Evolutionary conservation across 352 stramenopile genomes (phyloP).

Genomic region (Phytophthora hybrid): DNA sequence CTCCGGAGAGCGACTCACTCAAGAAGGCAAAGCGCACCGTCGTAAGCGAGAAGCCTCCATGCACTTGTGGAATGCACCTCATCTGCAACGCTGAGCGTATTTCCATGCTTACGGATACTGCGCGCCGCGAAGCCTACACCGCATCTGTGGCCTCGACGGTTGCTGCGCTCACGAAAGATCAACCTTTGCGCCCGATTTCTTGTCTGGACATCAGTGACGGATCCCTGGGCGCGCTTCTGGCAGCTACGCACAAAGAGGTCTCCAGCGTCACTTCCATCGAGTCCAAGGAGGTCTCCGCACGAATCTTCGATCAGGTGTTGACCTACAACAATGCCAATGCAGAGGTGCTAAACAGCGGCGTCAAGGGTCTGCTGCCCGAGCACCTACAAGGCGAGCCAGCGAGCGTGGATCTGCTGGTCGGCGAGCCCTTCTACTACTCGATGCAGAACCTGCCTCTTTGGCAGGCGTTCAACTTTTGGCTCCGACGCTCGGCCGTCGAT

Average conservation of each 20-base stretch:
- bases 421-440: conserved; percentile 87
- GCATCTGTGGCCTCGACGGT: conserved; percentile 39
- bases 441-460: conserved; percentile 89
- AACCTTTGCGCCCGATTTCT: conserved; percentile 39
- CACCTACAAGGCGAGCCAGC: conserved; percentile 63
- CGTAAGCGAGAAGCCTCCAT: conserved; percentile 60
- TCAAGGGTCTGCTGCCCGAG: conserved; percentile 67
- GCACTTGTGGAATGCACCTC: conserved; percentile 78
- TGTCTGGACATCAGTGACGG: conserved; percentile 85
- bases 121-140: conserved; percentile 53
- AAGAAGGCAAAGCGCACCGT: conserved; percentile 50
- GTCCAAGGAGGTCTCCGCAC: conserved; percentile 82
- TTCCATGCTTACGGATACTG: conserved; percentile 69
- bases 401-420: conserved; percentile 66
- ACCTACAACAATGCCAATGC: conserved; percentile 56
- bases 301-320: conserved; percentile 80
- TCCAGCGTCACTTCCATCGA: conserved; percentile 75
- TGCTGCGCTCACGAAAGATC: conserved; percentile 20
- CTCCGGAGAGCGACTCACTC: conserved; percentile 10
- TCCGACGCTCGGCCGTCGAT: conserved; percentile 66
- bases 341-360: conserved; percentile 71
- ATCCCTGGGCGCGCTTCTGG: conserved; percentile 70
- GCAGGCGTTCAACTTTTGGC: conserved; percentile 88
- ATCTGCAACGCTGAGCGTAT: conserved; percentile 85
- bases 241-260: conserved; percentile 53